Evolutionary conservation across 768 basidiomycete species (phyloP).

Genomic region (Macrocybe gigantea): DNA sequence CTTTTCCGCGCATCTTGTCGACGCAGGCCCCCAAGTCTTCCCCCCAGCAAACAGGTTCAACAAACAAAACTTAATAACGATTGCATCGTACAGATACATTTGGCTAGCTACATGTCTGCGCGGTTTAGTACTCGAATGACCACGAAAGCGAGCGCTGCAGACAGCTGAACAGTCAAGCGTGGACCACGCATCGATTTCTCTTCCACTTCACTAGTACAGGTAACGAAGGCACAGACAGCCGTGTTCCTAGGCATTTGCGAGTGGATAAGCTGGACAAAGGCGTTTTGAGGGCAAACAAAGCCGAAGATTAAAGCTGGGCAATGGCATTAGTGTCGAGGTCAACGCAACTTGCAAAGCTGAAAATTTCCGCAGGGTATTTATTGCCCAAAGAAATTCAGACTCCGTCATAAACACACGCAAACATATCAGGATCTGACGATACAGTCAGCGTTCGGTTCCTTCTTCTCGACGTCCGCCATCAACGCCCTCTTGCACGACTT

Average conservation of each 20-base stretch:
- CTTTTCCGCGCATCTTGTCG: not conserved
- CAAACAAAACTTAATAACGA: not conserved
- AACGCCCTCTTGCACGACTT: constrained; percentile 24
- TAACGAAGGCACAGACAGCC: constrained; percentile 69
- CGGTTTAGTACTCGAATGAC: constrained; percentile 78
- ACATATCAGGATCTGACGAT: constrained; percentile 23
- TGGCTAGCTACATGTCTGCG: constrained; percentile 31
- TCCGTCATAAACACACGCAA: constrained; percentile 26
- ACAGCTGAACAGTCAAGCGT: constrained; percentile 68
- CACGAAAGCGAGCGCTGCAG: constrained; percentile 31
- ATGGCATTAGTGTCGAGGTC: constrained; percentile 2
- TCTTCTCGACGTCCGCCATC: constrained; percentile 30
- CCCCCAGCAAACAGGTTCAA: not conserved
- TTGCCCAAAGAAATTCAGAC: constrained; percentile 11
- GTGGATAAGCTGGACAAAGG: constrained; percentile 36
- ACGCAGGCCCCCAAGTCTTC: no score
- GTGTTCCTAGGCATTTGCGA: constrained; percentile 73
- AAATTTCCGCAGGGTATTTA: constrained; percentile 4
- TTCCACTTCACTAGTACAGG: constrained; percentile 75
- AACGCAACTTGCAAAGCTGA: not conserved
- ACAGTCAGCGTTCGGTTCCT: constrained; percentile 15
- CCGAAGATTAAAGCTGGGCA: not conserved
- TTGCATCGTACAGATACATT: constrained; percentile 5
- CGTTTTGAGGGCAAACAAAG: constrained; percentile 7
- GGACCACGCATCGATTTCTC: constrained; percentile 53